phyloP scores from a whole-genome alignment of 805 yeast genomes.

The Metschnikowia orientalis region DNA sequence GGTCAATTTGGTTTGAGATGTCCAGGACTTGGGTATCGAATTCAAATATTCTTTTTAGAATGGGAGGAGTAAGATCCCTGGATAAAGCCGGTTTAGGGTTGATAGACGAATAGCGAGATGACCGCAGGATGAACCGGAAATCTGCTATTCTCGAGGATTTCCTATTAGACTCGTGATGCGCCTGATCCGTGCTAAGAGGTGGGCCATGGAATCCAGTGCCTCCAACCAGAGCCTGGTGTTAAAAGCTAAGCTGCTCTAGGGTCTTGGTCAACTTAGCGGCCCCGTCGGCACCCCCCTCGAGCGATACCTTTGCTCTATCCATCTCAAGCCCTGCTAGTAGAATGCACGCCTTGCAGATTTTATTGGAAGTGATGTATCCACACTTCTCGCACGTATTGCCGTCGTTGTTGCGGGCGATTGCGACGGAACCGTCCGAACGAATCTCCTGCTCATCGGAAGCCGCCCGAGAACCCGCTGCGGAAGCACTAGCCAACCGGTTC shows the following conservation, averaged over 20 bases:
- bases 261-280: conserved; percentile 60
- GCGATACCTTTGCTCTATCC: conserved; percentile 58
- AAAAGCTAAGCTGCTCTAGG: conserved; percentile 63
- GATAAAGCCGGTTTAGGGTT: no score
- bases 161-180: no score
- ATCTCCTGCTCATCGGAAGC: conserved; percentile 44
- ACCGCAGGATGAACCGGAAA: no score
- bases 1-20: no score
- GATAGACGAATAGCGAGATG: no score
- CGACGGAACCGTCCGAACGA: conserved; percentile 59
- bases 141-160: no score
- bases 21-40: no score
- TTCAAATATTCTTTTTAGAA: no score
- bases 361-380: conserved; percentile 86
- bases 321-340: conserved; percentile 79
- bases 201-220: no score
- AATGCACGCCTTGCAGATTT: conserved; percentile 89
- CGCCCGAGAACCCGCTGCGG: conserved; percentile 5
- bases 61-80: no score
- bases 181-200: no score
- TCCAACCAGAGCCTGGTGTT: no score
- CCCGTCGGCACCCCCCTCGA: conserved; percentile 60
- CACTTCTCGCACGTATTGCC: conserved; percentile 82
- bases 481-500: conserved; percentile 18
- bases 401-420: conserved; percentile 38